A percentile compares a stretch with the other conserved stretches of the same genome.
These are phyloP conservation scores for Polytrichum commune DNA, from an alignment of 225 moss, liverwort and hornwort species.

Conservation along the genomic window DNA sequence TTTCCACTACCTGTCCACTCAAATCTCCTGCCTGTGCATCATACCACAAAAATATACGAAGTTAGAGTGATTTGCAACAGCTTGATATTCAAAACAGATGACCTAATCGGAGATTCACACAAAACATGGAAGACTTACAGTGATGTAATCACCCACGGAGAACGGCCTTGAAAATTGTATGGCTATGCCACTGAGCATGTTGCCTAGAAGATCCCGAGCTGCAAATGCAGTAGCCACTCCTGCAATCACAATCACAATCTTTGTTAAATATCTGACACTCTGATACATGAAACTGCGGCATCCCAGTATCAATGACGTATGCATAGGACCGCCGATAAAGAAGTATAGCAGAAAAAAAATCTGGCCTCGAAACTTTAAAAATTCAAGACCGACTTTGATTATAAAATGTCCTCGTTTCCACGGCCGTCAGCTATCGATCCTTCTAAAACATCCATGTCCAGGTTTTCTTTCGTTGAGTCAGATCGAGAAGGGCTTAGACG, in stretches of 20 bases:
- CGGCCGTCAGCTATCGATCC: too few relatives aligned
- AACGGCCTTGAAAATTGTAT: conserved; percentile 81
- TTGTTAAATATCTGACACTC: not conserved
- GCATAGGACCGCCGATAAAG: too few relatives aligned
- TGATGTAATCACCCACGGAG: conserved; percentile 68
- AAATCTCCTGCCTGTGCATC: conserved; percentile 65
- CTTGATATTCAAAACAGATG: not conserved
- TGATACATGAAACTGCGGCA: too few relatives aligned
- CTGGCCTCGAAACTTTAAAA: too few relatives aligned
- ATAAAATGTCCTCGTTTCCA: too few relatives aligned
- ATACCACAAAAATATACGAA: not conserved
- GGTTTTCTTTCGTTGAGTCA: too few relatives aligned
- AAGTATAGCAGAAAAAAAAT: too few relatives aligned
- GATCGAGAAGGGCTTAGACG: too few relatives aligned
- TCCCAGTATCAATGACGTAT: not conserved
- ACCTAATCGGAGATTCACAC: not conserved
- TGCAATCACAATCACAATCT: conserved; percentile 20
- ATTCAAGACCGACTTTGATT: too few relatives aligned
- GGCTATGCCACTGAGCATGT: conserved; percentile 73
- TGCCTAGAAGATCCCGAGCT: conserved; percentile 83
- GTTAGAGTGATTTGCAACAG: not conserved
- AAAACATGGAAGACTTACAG: conserved; percentile 26
- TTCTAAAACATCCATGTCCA: too few relatives aligned
- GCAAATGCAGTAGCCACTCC: conserved; percentile 97
- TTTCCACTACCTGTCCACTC: conserved; percentile 68